Conservation (phyloP, 805 yeast species). For the Ogataea corticis region DNA sequence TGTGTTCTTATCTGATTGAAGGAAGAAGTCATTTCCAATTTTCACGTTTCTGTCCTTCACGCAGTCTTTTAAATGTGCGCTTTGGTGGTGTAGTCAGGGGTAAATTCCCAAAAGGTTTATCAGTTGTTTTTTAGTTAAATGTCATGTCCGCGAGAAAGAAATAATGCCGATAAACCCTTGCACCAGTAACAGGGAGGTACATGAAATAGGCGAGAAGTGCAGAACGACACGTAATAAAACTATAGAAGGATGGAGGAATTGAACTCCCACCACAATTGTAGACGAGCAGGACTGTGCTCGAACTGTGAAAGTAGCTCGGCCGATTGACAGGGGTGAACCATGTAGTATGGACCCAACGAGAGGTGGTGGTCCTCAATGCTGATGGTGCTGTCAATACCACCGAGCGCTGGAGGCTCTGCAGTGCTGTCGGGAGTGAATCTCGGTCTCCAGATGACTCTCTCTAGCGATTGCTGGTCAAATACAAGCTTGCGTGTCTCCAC, state of each 20-base stretch:
- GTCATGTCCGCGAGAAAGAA: background rate
- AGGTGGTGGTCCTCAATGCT: slow-evolving; percentile 14
- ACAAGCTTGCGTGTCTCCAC: slow-evolving; percentile 14
- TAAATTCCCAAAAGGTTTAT: too few species aligned
- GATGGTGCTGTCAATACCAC: background rate
- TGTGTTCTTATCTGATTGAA: slow-evolving; percentile 71
- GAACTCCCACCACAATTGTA: slow-evolving; percentile 32
- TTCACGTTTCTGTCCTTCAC: too few species aligned
- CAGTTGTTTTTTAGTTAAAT: background rate
- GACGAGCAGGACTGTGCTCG: background rate
- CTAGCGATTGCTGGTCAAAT: slow-evolving; percentile 11
- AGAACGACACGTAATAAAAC: background rate
- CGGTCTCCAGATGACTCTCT: slow-evolving; percentile 4
- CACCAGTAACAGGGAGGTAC: background rate
- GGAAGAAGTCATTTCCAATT: slow-evolving; percentile 41
- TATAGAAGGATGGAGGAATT: slow-evolving; percentile 13
- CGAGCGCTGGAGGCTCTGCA: background rate
- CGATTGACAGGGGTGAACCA: slow-evolving; percentile 45
- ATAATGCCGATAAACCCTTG: background rate
- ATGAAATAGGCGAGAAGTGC: slow-evolving; percentile 22
- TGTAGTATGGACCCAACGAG: slow-evolving; percentile 19
- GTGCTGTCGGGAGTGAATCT: background rate
- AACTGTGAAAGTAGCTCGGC: slow-evolving; percentile 28
- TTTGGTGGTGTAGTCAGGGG: too few species aligned
- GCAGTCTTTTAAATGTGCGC: too few species aligned